Evolutionary conservation across 2,329 filamentous ascomycete species (phyloP).

Genomic region (Paecilomyces formosus): DNA sequence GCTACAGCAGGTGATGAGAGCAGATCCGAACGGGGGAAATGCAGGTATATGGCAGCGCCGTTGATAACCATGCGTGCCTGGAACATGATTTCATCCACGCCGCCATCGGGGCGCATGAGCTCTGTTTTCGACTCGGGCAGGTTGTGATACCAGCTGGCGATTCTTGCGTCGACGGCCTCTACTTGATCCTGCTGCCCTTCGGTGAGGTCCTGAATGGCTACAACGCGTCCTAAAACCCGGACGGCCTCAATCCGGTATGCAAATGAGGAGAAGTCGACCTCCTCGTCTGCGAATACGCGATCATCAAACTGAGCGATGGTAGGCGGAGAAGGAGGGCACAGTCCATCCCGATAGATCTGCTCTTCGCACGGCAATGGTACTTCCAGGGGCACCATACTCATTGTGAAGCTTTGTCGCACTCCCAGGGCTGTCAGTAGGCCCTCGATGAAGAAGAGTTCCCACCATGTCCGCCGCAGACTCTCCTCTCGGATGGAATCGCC

Average conservation of each 20-base stretch:
- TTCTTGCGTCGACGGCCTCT: constrained; percentile 50
- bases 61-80: constrained; percentile 76
- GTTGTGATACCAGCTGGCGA: constrained; percentile 72
- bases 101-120: constrained; percentile 60
- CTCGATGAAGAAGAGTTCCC: constrained; percentile 75
- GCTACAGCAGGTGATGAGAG: constrained; percentile 45
- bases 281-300: constrained; percentile 63
- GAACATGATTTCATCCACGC: constrained; percentile 84
- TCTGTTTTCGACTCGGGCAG: constrained; percentile 66
- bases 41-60: constrained; percentile 60
- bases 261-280: constrained; percentile 69
- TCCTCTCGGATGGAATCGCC: constrained; percentile 67
- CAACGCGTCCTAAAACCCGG: constrained; percentile 69
- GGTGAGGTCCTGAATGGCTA: constrained; percentile 38
- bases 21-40: constrained; percentile 71
- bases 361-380: constrained; percentile 78
- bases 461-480: constrained; percentile 84
- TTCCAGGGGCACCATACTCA: constrained; percentile 60
- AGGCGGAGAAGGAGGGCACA: constrained; percentile 51
- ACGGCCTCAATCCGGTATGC: constrained; percentile 76
- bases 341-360: constrained; percentile 47
- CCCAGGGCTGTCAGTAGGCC: constrained; percentile 70
- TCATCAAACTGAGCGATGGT: constrained; percentile 71
- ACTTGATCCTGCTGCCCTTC: constrained; percentile 47
- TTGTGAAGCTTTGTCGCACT: constrained; percentile 46